Evolutionary conservation across 768 basidiomycete species (phyloP).

Genomic region (Dioszegia crocea): DNA sequence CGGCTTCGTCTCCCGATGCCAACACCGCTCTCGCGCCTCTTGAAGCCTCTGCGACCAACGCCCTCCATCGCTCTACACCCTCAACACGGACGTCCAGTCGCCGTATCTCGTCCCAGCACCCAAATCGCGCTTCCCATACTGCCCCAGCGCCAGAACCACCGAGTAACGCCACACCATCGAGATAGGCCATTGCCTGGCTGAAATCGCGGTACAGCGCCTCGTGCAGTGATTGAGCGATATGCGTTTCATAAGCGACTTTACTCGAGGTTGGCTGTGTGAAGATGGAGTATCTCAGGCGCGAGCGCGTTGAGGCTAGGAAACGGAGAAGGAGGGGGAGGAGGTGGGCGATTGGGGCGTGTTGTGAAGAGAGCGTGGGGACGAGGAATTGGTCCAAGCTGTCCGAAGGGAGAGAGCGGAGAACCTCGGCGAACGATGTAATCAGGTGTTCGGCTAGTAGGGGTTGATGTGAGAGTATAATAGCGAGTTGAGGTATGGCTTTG

Average conservation of each 20-base stretch:
- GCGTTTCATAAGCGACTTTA: constrained; percentile 23
- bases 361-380: background rate
- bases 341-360: background rate
- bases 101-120: background rate
- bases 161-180: background rate
- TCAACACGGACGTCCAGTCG: background rate
- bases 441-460: background rate
- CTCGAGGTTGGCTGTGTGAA: constrained; percentile 25
- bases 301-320: constrained; percentile 9
- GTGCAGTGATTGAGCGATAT: constrained; percentile 18
- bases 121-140: background rate
- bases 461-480: background rate
- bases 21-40: background rate
- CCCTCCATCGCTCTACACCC: background rate
- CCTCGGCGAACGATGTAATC: background rate
- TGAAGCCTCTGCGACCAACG: background rate
- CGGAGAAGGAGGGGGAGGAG: constrained; percentile 7
- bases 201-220: constrained; percentile 4
- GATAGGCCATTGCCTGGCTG: background rate
- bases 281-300: constrained; percentile 16
- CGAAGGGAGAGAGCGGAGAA: background rate
- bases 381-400: constrained; percentile 2
- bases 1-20: background rate
- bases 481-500: background rate
- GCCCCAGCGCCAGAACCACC: background rate